These are phyloP conservation scores for Bipolaris zeicola DNA, from an alignment of 2,329 filamentous ascomycete species.

Conservation along the genomic window DNA sequence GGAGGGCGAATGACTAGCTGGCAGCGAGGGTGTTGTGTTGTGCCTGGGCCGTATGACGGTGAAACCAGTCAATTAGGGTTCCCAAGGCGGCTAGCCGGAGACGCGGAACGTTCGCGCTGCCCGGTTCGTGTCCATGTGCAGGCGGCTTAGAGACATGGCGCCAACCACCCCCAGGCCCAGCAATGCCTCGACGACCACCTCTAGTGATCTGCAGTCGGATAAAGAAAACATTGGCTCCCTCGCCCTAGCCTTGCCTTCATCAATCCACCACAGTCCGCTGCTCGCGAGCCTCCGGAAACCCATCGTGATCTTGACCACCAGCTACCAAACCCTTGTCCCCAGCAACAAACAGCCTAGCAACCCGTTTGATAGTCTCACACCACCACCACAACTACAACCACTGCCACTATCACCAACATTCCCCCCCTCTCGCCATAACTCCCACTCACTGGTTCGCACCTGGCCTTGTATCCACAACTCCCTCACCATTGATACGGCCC, in stretches of 20 bases:
- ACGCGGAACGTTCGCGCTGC: conserved; percentile 28
- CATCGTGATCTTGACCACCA: no score
- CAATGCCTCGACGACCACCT: conserved; percentile 25
- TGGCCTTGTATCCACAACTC: neutral
- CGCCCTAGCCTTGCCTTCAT: neutral
- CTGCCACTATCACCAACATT: neutral
- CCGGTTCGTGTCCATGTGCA: conserved; percentile 16
- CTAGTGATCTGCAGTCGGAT: conserved; percentile 5
- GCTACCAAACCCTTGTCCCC: no score
- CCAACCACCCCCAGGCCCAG: conserved; percentile 19
- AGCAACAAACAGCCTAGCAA: no score
- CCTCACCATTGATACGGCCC: conserved; percentile 14
- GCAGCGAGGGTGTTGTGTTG: conserved; percentile 6
- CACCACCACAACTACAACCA: conserved; percentile 15
- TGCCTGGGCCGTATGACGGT: conserved; percentile 13
- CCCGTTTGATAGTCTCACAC: neutral
- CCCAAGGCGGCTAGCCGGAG: conserved; percentile 25
- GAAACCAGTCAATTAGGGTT: conserved; percentile 22
- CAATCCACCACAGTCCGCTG: neutral
- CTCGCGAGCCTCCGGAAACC: no score
- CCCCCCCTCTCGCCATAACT: conserved; percentile 7
- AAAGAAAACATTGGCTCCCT: conserved; percentile 4
- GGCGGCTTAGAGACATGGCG: conserved; percentile 14
- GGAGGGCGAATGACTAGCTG: conserved; percentile 2
- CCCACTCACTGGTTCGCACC: neutral